These are phyloP conservation scores for Moricandia moricandioides DNA, from an alignment of 345 rosid genomes.

Conservation along the genomic window DNA sequence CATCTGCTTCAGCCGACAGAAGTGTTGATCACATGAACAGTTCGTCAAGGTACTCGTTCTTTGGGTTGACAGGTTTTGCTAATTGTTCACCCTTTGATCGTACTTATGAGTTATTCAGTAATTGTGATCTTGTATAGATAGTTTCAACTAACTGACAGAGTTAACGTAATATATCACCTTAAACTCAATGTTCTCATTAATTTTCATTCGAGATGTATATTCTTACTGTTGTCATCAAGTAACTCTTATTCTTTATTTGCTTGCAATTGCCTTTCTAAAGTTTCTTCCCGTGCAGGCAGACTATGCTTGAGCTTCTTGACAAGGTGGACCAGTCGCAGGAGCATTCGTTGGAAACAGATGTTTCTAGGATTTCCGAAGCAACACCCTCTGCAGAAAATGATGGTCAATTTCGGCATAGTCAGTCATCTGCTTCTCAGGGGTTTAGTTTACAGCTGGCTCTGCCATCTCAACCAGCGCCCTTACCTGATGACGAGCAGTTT, in stretches of 20 bases:
- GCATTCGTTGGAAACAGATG: slow-evolving; percentile 40
- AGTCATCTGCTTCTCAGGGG: slow-evolving; percentile 63
- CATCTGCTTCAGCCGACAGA: slow-evolving; percentile 42
- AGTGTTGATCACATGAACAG: slow-evolving; percentile 45
- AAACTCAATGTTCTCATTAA: neutral
- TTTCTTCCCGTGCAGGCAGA: slow-evolving; percentile 51
- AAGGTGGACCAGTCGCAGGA: slow-evolving; percentile 75
- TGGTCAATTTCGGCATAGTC: slow-evolving; percentile 56
- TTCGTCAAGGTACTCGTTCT: slow-evolving; percentile 50
- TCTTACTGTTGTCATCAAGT: neutral
- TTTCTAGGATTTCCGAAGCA: slow-evolving; percentile 51
- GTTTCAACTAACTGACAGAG: neutral
- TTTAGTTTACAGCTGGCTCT: slow-evolving; percentile 77
- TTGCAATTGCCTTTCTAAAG: neutral
- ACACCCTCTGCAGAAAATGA: slow-evolving; percentile 52
- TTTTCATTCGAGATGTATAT: neutral
- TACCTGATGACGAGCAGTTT: slow-evolving; percentile 37
- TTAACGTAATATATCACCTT: neutral
- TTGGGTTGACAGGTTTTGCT: too few relatives aligned
- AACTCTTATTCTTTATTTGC: neutral
- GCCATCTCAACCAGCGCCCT: slow-evolving; percentile 60
- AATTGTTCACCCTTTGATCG: neutral
- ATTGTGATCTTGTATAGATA: neutral
- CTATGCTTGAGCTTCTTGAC: slow-evolving; percentile 88
- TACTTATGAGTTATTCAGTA: neutral